Conservation (phyloP, 1,284 basidiomycete genomes). For the Gomphus sp. region DNA sequence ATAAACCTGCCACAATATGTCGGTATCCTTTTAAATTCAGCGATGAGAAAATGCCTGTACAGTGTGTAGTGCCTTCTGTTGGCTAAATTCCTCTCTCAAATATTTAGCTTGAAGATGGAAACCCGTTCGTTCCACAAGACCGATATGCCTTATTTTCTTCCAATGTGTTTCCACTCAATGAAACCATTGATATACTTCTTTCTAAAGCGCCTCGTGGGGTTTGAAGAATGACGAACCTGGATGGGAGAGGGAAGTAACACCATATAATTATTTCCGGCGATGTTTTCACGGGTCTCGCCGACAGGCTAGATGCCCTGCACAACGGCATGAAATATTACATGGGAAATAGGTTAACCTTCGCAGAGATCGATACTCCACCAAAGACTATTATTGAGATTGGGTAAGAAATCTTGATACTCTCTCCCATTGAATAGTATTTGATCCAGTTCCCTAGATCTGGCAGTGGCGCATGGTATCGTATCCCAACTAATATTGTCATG, state of each 20-base stretch:
- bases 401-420: background rate
- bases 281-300: slow-evolving; percentile 14
- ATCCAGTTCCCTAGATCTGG: background rate
- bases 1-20: too few relatives aligned
- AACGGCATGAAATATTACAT: background rate
- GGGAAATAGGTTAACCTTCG: too few relatives aligned
- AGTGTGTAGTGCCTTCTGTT: too few relatives aligned
- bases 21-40: too few relatives aligned
- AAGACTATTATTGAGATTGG: too few relatives aligned
- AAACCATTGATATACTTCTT: background rate
- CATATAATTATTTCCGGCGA: too few relatives aligned
- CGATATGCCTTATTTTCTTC: background rate
- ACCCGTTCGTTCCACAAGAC: background rate
- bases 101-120: too few relatives aligned
- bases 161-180: background rate
- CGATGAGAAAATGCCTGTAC: too few relatives aligned
- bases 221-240: background rate
- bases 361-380: too few relatives aligned
- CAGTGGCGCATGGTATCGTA: slow-evolving; percentile 6
- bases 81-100: too few relatives aligned
- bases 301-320: slow-evolving; percentile 1
- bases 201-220: background rate
- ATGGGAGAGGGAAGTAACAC: background rate
- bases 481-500: background rate
- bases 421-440: too few relatives aligned